Base-by-base conservation (phyloP, 805 yeast genomes). In the Yamadazyma sp. region DNA sequence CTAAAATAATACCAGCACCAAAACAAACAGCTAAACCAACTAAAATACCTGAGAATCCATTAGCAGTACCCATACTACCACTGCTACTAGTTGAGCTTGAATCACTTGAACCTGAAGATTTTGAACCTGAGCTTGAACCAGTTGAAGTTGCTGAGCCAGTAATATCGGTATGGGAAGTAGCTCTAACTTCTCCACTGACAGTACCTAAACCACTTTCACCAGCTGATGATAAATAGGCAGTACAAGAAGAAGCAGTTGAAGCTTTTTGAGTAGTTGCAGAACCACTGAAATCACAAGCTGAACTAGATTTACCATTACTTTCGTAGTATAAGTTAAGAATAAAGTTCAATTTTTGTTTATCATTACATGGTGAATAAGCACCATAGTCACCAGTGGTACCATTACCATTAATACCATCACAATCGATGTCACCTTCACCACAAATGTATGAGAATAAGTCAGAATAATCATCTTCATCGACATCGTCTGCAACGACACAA, bases 131-230 rank as follows among this genome's bases (percentile, higher is more conserved):
- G 49, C 52, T 49, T 46, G 52, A 44, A 12, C 19, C 13, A 27
- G 56, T 50, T 29, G 58, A 42, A 31, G 69, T 42, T 23, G 48
- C 47, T 30, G 56, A 40, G 16, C 44, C 43, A 10, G 58, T 38
- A 26, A 44, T 50, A 36, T 58, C 38, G 30, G 45, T 44, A 23
- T 45, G 44, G 32, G 48, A 35, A 33, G 51, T 48, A 36, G 58
- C 51, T 25, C 40, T 38, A 25, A 59, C 36, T 17, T 58, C 41
- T 27, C 61, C 68, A 30, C 58, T 53, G 38, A 80, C 69, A 19
- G 76, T 42, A 38, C 87, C 86, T 38, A 78, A 55, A 58, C 94
- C 95, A 33, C 73, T 70, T 41, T 73, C 43, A 56, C 94, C 94
- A 48, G 89, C 88, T 47, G 79, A 73, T 15, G 62, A 58, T 46